Evolutionary conservation across 495 filamentous ascomycete species (phyloP), one percentile per base, ranked within the genome.

Genomic region (Aspergillus bridgeri): DNA sequence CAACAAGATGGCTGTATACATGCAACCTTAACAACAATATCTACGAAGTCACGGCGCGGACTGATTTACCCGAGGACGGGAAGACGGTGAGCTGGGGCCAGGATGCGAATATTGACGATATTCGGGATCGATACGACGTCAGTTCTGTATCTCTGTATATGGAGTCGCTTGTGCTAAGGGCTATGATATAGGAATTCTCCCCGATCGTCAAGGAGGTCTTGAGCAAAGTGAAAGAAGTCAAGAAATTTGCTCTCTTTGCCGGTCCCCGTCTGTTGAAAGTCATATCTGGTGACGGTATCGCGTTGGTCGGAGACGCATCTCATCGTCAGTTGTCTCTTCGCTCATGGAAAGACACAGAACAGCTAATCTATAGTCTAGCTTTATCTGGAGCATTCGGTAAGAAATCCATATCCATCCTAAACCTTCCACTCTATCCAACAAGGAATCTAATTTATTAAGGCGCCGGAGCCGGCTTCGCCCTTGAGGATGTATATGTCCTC

Each of bases 401-500:
- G 2, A 29, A 29, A 7, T 7, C 11, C 33, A 38, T 13, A 7
- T 7, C 11, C 33, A 38, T 13, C 33, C 33, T 29, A 1, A 6
- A 3, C 20, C 24, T 24, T 13, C 25, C 13, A 20, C 17, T 2
- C 4, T 21, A 17, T 23, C 2, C 3, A 2, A 23, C 18, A n/a
- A 5, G 9, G 22, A 8, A 18, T 17, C 58, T 53, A 51, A 62
- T 21, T 46, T 19, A 13, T 48, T 49, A 25, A 64, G 84, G 84
- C 15, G 71, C 83, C 0, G 85, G 84, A 1, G 83, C 84, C 0
- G 83, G 84, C 1, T 79, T 83, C 71, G 81, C 82, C 5, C 73
- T 87, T 21, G 85, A 87, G 61, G 85, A 87, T 63, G 76, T 78
- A 33, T 78, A 75, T 29, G 68, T 85, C 7, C 62, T 89, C 9